phyloP scores from a whole-genome alignment of 805 yeast genomes.

The Pichia kluyveri region DNA sequence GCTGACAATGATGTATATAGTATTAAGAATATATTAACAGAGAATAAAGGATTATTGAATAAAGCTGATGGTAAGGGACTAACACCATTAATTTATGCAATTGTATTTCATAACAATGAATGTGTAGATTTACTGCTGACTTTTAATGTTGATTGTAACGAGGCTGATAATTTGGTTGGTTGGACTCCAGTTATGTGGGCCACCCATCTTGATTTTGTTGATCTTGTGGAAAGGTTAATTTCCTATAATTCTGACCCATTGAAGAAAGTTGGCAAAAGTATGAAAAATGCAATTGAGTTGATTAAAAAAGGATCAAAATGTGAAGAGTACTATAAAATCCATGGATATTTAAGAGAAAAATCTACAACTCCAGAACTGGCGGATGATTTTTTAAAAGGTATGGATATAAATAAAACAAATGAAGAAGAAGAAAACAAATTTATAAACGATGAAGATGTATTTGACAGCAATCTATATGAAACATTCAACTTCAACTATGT shows the following conservation, averaged over 20 bases:
- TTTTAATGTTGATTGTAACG: conserved; percentile 39
- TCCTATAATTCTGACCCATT: conserved; percentile 58
- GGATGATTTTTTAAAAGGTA: conserved; percentile 7
- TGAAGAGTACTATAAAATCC: conserved; percentile 48
- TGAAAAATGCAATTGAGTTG: conserved; percentile 48
- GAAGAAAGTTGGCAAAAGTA: conserved; percentile 26
- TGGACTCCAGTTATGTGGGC: conserved; percentile 87
- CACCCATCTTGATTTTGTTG: conserved; percentile 48
- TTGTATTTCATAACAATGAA: conserved; percentile 41
- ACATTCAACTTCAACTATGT: conserved; percentile 50
- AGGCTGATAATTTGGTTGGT: conserved; percentile 38
- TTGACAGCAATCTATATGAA: conserved; percentile 22
- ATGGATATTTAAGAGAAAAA: conserved; percentile 29
- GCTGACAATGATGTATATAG: conserved; percentile 28
- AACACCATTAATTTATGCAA: conserved; percentile 42
- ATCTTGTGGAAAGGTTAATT: conserved; percentile 47
- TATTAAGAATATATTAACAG: conserved; percentile 21
- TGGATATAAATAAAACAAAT: background rate
- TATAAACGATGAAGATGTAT: conserved; percentile 25
- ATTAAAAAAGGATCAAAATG: conserved; percentile 49
- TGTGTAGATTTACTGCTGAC: conserved; percentile 40
- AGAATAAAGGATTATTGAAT: conserved; percentile 14
- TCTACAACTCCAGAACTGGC: background rate
- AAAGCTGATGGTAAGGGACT: conserved; percentile 32
- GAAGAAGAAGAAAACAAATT: conserved; percentile 18